Percentiles rank a stretch among this genome's conserved stretches.
Conservation (phyloP, 306 rosid genomes). For the Prosopis cineraria region DNA sequence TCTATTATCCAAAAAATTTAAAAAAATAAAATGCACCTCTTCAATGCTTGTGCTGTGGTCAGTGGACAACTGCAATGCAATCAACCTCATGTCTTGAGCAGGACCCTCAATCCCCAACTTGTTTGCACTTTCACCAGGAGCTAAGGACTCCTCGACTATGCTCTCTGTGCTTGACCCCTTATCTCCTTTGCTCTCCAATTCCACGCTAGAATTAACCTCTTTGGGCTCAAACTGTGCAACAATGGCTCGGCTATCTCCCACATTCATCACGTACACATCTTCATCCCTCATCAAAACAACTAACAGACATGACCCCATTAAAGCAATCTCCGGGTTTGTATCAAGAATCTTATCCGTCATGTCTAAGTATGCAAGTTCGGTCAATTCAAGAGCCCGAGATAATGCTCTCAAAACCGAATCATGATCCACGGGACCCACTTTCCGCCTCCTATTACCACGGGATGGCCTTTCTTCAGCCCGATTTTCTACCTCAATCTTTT, state of each 20-base stretch:
- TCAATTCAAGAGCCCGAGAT: slow-evolving; percentile 74
- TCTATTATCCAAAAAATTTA: slow-evolving; percentile 26
- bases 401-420: slow-evolving; percentile 71
- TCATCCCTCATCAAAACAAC: slow-evolving; percentile 91
- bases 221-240: slow-evolving; percentile 60
- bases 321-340: slow-evolving; percentile 84
- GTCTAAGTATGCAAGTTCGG: slow-evolving; percentile 79
- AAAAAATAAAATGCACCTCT: slow-evolving; percentile 63
- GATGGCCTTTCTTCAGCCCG: slow-evolving; percentile 51
- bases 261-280: slow-evolving; percentile 91
- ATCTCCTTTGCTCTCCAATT: slow-evolving; percentile 36
- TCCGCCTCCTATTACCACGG: slow-evolving; percentile 56
- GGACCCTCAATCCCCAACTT: slow-evolving; percentile 43
- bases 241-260: slow-evolving; percentile 89
- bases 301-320: slow-evolving; percentile 86
- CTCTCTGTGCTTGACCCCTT: slow-evolving; percentile 49
- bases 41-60: slow-evolving; percentile 88
- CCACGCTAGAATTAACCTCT: slow-evolving; percentile 49
- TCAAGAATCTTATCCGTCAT: slow-evolving; percentile 86
- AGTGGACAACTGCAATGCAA: slow-evolving; percentile 86
- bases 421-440: slow-evolving; percentile 82
- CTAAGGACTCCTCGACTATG: slow-evolving; percentile 63
- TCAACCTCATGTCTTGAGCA: slow-evolving; percentile 51
- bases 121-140: slow-evolving; percentile 41
- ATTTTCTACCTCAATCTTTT: slow-evolving; percentile 65